Conservation (phyloP, 2,329 filamentous ascomycete genomes). For the Trichoderma cornu-damae region DNA sequence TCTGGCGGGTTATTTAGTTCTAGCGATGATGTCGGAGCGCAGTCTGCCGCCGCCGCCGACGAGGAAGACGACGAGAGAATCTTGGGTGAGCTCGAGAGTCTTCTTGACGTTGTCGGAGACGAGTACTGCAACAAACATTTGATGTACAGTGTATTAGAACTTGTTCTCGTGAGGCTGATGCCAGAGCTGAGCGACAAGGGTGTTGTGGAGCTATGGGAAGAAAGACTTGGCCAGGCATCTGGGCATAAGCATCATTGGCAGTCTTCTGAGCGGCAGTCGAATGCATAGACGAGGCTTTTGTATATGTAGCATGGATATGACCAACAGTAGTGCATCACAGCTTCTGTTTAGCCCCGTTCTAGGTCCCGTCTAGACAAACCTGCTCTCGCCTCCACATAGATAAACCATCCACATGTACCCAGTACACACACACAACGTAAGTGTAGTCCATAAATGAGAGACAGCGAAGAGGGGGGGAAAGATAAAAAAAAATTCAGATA, state of each 20-base stretch:
- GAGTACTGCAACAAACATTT: slow-evolving; percentile 90
- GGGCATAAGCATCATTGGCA: background rate
- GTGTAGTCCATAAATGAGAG: slow-evolving; percentile 3
- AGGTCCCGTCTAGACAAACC: background rate
- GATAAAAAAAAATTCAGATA: too few species aligned
- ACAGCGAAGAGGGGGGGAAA: background rate
- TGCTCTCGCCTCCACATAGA: slow-evolving; percentile 3
- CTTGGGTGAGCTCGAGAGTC: slow-evolving; percentile 55
- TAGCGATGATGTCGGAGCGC: slow-evolving; percentile 18
- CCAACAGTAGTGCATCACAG: background rate
- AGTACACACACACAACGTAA: background rate
- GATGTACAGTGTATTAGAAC: slow-evolving; percentile 74
- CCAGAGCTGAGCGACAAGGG: slow-evolving; percentile 75
- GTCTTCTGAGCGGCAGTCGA: background rate
- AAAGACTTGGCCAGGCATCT: slow-evolving; percentile 49
- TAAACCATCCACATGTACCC: slow-evolving; percentile 1
- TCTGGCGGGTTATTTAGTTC: slow-evolving; percentile 20
- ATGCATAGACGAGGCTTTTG: background rate
- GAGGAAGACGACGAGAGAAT: slow-evolving; percentile 36
- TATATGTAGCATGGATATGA: background rate
- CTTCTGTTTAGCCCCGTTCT: background rate
- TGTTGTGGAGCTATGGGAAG: slow-evolving; percentile 66
- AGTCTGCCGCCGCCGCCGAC: background rate
- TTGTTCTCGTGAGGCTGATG: slow-evolving; percentile 73
- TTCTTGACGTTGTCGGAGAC: slow-evolving; percentile 73